phyloP scores from a whole-genome alignment of 805 yeast genomes.

The Cyberlindnera japonica region DNA sequence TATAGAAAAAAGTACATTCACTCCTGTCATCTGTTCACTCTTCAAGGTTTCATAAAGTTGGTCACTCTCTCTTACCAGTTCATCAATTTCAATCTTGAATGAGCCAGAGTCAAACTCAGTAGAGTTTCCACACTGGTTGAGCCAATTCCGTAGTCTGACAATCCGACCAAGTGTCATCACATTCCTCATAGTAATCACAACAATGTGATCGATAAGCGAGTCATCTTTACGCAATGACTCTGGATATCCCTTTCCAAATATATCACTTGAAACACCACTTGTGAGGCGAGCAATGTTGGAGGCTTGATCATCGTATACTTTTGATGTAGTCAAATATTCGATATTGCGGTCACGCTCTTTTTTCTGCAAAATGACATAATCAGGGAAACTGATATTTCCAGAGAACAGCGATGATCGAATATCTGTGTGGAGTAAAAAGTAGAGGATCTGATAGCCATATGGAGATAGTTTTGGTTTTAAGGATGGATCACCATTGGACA shows the following conservation, averaged over 20 bases:
- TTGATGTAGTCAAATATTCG: not conserved
- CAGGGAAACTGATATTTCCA: slow-evolving; percentile 4
- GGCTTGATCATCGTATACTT: not conserved
- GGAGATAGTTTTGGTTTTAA: not conserved
- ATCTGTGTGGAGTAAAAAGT: not conserved
- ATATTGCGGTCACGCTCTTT: not conserved
- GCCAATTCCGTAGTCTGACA: slow-evolving; percentile 1
- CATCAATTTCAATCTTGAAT: not conserved
- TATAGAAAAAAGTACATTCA: not conserved
- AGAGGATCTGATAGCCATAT: slow-evolving; percentile 1
- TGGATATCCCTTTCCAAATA: not conserved
- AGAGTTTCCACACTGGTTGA: slow-evolving; percentile 3
- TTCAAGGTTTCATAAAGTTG: not conserved
- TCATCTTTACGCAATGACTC: not conserved
- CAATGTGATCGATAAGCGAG: not conserved
- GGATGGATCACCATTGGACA: not conserved
- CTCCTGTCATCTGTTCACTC: not conserved
- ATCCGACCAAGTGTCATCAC: not conserved
- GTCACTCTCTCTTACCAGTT: not conserved
- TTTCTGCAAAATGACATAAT: not conserved
- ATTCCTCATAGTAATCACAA: slow-evolving; percentile 1
- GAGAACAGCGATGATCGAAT: not conserved
- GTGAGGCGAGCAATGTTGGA: not conserved
- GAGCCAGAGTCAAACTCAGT: slow-evolving; percentile 1
- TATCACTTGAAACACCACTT: not conserved